phyloP scores from a whole-genome alignment of 225 moss, liverwort and hornwort species.

The Pleurozium schreberi region DNA sequence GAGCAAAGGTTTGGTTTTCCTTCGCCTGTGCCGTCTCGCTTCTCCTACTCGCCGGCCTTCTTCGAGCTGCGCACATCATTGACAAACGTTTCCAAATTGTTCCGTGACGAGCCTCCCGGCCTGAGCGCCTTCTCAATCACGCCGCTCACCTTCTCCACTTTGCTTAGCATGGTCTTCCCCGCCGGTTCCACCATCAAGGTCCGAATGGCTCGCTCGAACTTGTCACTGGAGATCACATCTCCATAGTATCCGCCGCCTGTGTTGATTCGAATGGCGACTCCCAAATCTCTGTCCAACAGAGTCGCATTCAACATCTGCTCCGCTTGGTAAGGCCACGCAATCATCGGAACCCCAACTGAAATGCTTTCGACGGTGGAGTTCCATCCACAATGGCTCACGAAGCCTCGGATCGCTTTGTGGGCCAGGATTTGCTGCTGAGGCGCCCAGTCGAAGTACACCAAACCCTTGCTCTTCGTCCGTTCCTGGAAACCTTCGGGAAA shows the following conservation, averaged over 20 bases:
- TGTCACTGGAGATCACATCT: background rate
- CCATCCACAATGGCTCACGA: constrained; percentile 44
- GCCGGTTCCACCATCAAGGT: constrained; percentile 13
- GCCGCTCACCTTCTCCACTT: background rate
- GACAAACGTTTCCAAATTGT: constrained; percentile 12
- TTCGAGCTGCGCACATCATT: background rate
- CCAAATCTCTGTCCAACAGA: background rate
- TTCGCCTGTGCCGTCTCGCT: too few relatives aligned
- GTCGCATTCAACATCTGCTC: constrained; percentile 46
- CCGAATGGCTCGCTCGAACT: constrained; percentile 20
- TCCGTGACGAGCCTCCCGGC: constrained; percentile 19
- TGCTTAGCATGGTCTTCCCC: background rate
- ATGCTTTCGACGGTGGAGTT: constrained; percentile 32
- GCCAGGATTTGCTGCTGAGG: constrained; percentile 30
- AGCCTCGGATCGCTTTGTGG: constrained; percentile 12
- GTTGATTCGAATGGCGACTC: constrained; percentile 21
- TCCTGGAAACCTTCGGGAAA: constrained; percentile 20
- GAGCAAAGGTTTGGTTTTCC: background rate
- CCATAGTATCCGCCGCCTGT: background rate
- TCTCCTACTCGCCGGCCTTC: background rate
- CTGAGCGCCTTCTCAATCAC: background rate
- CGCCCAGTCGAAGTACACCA: constrained; percentile 20
- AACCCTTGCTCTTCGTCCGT: constrained; percentile 4
- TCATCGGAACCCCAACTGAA: constrained; percentile 9
- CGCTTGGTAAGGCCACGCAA: constrained; percentile 30